These are phyloP conservation scores for Saturnispora besseyi DNA, from an alignment of 805 yeast genomes.

Conservation along the genomic window DNA sequence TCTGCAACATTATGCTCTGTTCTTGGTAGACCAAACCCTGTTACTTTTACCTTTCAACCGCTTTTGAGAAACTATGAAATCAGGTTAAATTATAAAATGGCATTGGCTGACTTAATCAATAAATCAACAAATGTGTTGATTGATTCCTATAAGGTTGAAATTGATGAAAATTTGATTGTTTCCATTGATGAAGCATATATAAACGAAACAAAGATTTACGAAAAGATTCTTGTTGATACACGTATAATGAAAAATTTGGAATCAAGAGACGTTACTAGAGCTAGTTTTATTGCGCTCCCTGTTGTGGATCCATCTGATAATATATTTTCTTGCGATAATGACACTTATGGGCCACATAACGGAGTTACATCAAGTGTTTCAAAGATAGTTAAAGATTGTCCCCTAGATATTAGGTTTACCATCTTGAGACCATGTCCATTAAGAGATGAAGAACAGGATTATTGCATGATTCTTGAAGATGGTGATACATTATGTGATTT, in stretches of 20 bases:
- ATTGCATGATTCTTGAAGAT: conserved; percentile 24
- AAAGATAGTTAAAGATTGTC: conserved; percentile 21
- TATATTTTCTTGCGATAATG: conserved; percentile 1
- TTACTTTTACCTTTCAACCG: conserved; percentile 32
- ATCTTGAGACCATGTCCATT: conserved; percentile 23
- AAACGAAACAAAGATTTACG: conserved; percentile 32
- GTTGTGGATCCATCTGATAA: conserved; percentile 18
- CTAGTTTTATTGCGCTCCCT: conserved; percentile 22
- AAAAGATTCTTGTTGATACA: conserved; percentile 27
- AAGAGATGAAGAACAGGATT: conserved; percentile 17
- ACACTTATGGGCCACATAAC: conserved; percentile 7
- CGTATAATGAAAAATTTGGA: conserved; percentile 17
- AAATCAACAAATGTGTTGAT: conserved; percentile 41
- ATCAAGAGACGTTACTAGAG: conserved; percentile 17
- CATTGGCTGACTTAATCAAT: conserved; percentile 41
- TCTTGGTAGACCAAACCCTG: conserved; percentile 47
- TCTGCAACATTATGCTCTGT: conserved; percentile 43
- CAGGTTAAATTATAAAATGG: conserved; percentile 34
- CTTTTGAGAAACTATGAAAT: conserved; percentile 27
- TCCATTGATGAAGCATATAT: conserved; percentile 34
- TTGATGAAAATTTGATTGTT: conserved; percentile 33
- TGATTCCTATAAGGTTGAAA: conserved; percentile 41
- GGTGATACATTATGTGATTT: conserved; percentile 37
- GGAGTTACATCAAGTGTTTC: conserved; percentile 7
- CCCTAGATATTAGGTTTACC: conserved; percentile 24